Base-by-base conservation (phyloP, 2,329 filamentous ascomycete species). In the Trichoderma citrinoviride region DNA sequence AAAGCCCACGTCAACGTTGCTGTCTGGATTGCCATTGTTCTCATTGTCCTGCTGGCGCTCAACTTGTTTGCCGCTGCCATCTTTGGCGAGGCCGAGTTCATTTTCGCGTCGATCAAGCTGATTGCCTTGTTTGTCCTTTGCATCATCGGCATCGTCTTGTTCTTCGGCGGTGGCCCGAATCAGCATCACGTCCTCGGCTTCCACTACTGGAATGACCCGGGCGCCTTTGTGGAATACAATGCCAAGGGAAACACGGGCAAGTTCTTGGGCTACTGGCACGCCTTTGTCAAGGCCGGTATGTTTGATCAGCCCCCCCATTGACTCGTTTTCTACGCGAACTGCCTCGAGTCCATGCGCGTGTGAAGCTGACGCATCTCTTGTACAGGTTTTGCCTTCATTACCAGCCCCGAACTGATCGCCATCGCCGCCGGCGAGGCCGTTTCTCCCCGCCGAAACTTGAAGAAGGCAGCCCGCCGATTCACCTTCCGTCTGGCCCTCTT, bases 371-470 rank as follows among this genome's bases (percentile, higher is more conserved):
- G 10, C 17, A 5, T 33, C 2, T n/a, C 3, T 44, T 17, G 3
- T 14, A 44, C 85, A 7, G 85, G 84, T 0, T 88, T 88, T 72
- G 83, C 84, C 37, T 88, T 87, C 74, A 82, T 85, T 71, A 85
- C 84, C 6, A 85, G 83, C 1, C 84, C 86, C 17, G 89, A 91
- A 72, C 80, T 90, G 47, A 81, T 83, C 64, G 84, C 84, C 44
- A 83, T 88, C 64, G 86, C 88, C 1, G 87, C 87, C 5, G 87
- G 85, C 50, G 87, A 90, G 78, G 85, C 86, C 1, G 77, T 85
- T 27, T 84, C 87, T 23, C 88, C 88, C 2, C 83, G 86, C 60
- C 81, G 83, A 71, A 88, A 88, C 76, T 85, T 90, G 64, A 87
- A 88, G 65, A 88, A 87, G 77, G 87, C 87, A 0, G 85, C 86